These are phyloP conservation scores for Crucihimalaya himalaica DNA, from an alignment of 345 rosid species.

Conservation along the genomic window DNA sequence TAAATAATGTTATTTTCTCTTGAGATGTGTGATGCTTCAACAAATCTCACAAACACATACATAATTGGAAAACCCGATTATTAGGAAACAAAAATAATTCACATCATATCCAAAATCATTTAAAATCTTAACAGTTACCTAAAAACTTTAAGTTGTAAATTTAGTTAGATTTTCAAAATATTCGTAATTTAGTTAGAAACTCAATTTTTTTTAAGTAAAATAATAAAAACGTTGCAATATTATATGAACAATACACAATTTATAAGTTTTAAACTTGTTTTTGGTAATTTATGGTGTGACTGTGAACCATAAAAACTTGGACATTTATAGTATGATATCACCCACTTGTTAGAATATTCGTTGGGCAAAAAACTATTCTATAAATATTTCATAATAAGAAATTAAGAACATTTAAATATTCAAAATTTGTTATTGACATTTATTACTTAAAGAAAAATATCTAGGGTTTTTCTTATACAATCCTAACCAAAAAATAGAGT, in stretches of 20 bases:
- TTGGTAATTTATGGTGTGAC: too few relatives aligned
- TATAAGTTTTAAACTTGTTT: too few relatives aligned
- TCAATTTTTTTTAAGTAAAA: background rate
- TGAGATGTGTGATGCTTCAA: background rate
- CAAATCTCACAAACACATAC: too few relatives aligned
- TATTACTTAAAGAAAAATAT: background rate
- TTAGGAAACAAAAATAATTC: background rate
- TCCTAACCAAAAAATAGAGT: background rate
- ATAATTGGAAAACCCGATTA: background rate
- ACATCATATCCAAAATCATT: background rate
- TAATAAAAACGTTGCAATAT: too few relatives aligned
- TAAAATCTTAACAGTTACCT: too few relatives aligned
- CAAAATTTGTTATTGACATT: background rate
- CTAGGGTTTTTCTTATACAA: background rate
- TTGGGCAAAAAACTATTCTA: too few relatives aligned
- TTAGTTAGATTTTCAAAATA: background rate
- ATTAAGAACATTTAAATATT: too few relatives aligned
- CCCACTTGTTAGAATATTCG: too few relatives aligned
- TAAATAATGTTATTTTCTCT: background rate
- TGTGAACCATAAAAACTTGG: too few relatives aligned
- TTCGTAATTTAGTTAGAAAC: background rate
- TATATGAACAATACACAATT: too few relatives aligned
- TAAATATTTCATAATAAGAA: background rate
- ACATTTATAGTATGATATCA: too few relatives aligned
- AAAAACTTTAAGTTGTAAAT: too few relatives aligned